These are phyloP conservation scores for Edaphochlamys debaryana DNA, from an alignment of 139 green algal genomes.

Conservation along the genomic window DNA sequence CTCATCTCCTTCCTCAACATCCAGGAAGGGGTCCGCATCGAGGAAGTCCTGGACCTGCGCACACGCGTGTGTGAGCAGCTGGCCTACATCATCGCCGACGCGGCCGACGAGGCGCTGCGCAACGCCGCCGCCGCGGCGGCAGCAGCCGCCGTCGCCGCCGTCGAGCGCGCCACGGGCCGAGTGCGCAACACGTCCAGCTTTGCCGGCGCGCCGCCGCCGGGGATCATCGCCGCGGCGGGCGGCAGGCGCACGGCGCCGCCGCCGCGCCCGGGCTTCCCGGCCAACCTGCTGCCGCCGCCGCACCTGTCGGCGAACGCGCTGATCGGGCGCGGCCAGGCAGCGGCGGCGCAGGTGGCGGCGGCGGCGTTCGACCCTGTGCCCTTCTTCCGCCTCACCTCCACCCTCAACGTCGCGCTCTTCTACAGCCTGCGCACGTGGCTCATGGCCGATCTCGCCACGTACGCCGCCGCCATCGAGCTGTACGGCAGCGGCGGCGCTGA, in stretches of 20 bases:
- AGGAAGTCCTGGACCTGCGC: slow-evolving; percentile 41
- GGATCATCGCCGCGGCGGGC: background rate
- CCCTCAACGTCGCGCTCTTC: slow-evolving; percentile 42
- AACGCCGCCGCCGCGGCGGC: slow-evolving; percentile 9
- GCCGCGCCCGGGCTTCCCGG: too few species aligned
- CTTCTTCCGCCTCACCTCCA: slow-evolving; percentile 42
- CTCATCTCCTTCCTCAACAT: slow-evolving; percentile 36
- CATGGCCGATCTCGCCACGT: slow-evolving; percentile 24
- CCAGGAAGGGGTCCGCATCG: slow-evolving; percentile 45
- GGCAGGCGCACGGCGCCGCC: too few species aligned
- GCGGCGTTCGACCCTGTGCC: slow-evolving; percentile 23
- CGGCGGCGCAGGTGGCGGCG: background rate
- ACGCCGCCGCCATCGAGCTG: slow-evolving; percentile 28
- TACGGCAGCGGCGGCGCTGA: slow-evolving; percentile 29
- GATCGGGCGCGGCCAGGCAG: background rate
- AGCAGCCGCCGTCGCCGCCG: slow-evolving; percentile 17
- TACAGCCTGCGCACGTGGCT: slow-evolving; percentile 35
- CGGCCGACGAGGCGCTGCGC: slow-evolving; percentile 36
- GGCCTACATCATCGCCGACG: slow-evolving; percentile 48
- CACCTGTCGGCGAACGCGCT: background rate
- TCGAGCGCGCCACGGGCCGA: slow-evolving; percentile 23
- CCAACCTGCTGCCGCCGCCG: too few species aligned
- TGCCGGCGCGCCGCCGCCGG: background rate
- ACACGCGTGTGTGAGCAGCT: slow-evolving; percentile 39
- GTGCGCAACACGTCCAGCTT: background rate